A percentile compares a stretch with the other conserved stretches of the same genome.
Evolutionary conservation across 768 basidiomycete genomes (phyloP).

Genomic region (Termitomyces sp.): DNA sequence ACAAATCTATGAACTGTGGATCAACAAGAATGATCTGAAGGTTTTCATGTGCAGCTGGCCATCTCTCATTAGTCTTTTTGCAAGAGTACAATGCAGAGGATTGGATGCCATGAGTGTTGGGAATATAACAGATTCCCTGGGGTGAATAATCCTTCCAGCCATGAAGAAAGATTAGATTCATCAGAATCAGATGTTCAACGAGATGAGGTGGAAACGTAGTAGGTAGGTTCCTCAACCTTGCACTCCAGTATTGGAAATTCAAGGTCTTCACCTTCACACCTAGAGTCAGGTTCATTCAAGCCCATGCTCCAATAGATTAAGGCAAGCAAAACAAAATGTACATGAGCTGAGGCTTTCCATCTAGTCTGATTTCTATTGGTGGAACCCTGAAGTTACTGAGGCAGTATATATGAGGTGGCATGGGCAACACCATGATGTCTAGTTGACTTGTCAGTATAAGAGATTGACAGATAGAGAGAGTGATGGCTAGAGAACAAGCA

Average conservation of each 20-base stretch:
- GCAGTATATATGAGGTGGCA: conserved; percentile 75
- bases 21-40: conserved; percentile 21
- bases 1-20: conserved; percentile 19
- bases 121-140: conserved; percentile 27
- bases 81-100: conserved; percentile 24
- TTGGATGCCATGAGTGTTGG: conserved; percentile 21
- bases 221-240: conserved; percentile 45
- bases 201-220: conserved; percentile 36
- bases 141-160: conserved; percentile 29
- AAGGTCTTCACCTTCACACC: conserved; percentile 32
- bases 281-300: not conserved
- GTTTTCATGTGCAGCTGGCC: conserved; percentile 26
- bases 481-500: no score
- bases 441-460: conserved; percentile 56
- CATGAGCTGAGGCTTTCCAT: conserved; percentile 65
- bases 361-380: conserved; percentile 71
- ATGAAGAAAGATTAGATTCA: conserved; percentile 26
- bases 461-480: no score
- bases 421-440: conserved; percentile 69
- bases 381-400: conserved; percentile 82
- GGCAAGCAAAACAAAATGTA: conserved; percentile 28
- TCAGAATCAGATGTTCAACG: conserved; percentile 30
- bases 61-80: conserved; percentile 22
- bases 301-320: not conserved
- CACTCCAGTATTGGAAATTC: conserved; percentile 35